Conservation (phyloP, 495 filamentous ascomycete genomes). For the Hyaloscypha variabilis region DNA sequence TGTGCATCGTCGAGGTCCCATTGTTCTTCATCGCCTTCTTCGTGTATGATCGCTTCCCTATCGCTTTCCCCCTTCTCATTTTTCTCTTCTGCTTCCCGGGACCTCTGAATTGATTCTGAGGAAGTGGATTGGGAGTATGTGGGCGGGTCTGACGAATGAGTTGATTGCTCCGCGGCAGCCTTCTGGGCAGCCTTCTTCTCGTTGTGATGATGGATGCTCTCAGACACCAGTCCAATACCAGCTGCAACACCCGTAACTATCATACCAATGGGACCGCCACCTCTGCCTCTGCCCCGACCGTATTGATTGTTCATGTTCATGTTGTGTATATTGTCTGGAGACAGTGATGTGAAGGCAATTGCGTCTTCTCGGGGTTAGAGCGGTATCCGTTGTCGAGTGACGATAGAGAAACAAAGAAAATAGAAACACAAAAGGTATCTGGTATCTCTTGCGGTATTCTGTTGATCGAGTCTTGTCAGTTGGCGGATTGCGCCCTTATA, state of each 20-base stretch:
- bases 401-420: neutral
- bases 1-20: slow-evolving; percentile 55
- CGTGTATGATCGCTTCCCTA: slow-evolving; percentile 23
- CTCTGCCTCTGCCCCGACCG: neutral
- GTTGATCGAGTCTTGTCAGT: neutral
- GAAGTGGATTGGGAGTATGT: slow-evolving; percentile 10
- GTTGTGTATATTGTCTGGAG: neutral
- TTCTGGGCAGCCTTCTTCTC: slow-evolving; percentile 29
- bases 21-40: slow-evolving; percentile 40
- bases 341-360: neutral
- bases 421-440: neutral
- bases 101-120: slow-evolving; percentile 19
- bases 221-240: slow-evolving; percentile 51
- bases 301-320: slow-evolving; percentile 4
- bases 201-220: slow-evolving; percentile 32
- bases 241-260: slow-evolving; percentile 30
- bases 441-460: neutral
- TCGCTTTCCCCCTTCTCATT: slow-evolving; percentile 31
- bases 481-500: no score
- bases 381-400: neutral
- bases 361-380: neutral
- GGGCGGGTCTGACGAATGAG: neutral
- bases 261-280: neutral
- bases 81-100: slow-evolving; percentile 11
- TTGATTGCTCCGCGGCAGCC: neutral